Evolutionary conservation across 768 basidiomycete genomes (phyloP).

Genomic region (Scleroderma citrinum): DNA sequence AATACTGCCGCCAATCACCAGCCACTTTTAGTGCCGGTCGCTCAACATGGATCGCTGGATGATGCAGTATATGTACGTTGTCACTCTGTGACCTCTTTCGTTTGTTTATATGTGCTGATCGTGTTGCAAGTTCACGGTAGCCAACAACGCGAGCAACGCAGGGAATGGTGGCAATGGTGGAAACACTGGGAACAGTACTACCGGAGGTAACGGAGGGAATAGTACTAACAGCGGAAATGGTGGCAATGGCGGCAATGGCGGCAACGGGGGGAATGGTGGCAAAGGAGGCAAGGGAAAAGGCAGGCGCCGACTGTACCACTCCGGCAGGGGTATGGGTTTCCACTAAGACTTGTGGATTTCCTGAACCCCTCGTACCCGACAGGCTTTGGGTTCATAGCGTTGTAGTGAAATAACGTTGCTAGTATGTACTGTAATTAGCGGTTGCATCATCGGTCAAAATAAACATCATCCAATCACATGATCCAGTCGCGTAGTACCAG

Average conservation of each 20-base stretch:
- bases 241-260: not conserved
- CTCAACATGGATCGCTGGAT: conserved; percentile 55
- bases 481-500: not conserved
- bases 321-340: conserved; percentile 7
- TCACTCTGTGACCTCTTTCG: conserved; percentile 1
- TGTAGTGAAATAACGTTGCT: no score
- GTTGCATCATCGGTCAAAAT: no score
- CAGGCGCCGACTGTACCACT: conserved; percentile 18
- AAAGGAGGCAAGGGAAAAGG: not conserved
- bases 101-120: conserved; percentile 2
- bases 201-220: no score
- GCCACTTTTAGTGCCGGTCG: conserved; percentile 51
- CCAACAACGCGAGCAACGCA: conserved; percentile 7
- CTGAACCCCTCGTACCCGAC: no score
- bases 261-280: no score
- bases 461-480: no score
- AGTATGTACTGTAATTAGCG: no score
- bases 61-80: conserved; percentile 53
- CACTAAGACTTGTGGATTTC: not conserved
- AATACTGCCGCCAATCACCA: conserved; percentile 54
- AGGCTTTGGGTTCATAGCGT: no score
- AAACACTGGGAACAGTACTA: no score
- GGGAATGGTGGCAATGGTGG: no score
- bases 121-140: conserved; percentile 29
- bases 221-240: not conserved